Percentiles rank a stretch among this genome's conserved stretches.
Conservation (phyloP, 352 stramenopile genomes). For the Globisporangium mamillatum region DNA sequence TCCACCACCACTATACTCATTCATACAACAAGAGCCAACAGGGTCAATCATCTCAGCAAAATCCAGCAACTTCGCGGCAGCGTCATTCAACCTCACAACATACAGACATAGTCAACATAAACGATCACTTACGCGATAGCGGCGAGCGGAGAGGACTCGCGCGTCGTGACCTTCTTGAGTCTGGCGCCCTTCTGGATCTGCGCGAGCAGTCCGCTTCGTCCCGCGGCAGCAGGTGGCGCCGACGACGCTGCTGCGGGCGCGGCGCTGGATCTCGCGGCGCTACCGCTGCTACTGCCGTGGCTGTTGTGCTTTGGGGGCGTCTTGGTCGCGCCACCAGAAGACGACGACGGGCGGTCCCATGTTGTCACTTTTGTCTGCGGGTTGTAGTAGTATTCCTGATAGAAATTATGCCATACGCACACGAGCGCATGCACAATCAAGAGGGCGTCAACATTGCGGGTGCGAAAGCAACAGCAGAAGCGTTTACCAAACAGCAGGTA, state of each 20-base stretch:
- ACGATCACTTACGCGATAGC: constrained; percentile 26
- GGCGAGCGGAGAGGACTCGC: constrained; percentile 62
- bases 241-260: constrained; percentile 6
- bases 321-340: constrained; percentile 25
- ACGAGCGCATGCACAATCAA: not conserved
- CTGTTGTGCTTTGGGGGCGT: constrained; percentile 36
- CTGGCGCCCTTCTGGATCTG: constrained; percentile 68
- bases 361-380: constrained; percentile 85
- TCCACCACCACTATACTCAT: constrained; percentile 10
- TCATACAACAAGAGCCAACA: not conserved
- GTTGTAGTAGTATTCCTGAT: constrained; percentile 90
- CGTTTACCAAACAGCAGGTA: not conserved
- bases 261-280: not conserved
- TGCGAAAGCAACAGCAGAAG: not conserved
- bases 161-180: constrained; percentile 79
- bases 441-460: not conserved
- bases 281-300: constrained; percentile 24
- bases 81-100: not conserved
- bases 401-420: not conserved
- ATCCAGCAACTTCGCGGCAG: not conserved
- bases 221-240: constrained; percentile 26
- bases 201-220: constrained; percentile 49
- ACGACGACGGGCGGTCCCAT: constrained; percentile 58
- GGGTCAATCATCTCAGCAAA: not conserved
- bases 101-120: not conserved